Evolutionary conservation across 495 filamentous ascomycete genomes (phyloP), one percentile per base, ranked within the genome.

Genomic region (Neurospora sp.): DNA sequence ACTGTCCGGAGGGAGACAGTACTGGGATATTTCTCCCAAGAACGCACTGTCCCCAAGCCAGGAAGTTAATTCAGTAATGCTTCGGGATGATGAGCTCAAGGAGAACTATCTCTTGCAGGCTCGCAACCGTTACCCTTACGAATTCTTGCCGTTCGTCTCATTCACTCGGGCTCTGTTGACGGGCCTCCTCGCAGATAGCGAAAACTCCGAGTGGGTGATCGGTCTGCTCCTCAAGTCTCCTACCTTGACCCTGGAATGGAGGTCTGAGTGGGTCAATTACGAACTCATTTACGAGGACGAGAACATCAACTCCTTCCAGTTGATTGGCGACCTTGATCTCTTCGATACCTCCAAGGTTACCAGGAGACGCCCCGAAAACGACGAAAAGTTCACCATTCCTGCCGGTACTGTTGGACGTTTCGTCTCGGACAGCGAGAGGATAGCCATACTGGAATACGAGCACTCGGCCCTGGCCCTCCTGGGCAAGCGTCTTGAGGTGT

Each of bases 401-500:
- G 78, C 83, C n/a, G 86, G 90, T 6, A 93, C 92, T 5, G 81
- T 86, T 23, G 94, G 94, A 1, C 89, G 91, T 71, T 90, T 95
- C 9, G 80, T 94, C 27, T 89, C 87, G 12, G 90, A 93, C 66
- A 88, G 88, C 31, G 82, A 81, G 4, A 83, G 81, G 54, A 84
- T 86, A 23, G 84, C 82, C 12, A 78, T 83, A 41, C 91, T 94
- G 87, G 85, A 90, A 66, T 91, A 92, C 77, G 84, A 86, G 18
- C 93, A 95, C 78, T 96, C 93, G n/a, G 88, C 87, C 35, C 80
- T 97, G 70, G 90, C 90, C 66, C 90, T 94, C 60, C 84, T 97
- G 4, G 93, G 92, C 41, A 91, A 90, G 74, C 88, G 94, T 76
- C 84, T 97, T 5, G 91, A 88, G 80, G 77, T 81, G 39, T 77